Evolutionary conservation across 768 basidiomycete genomes (phyloP), one percentile per base, ranked within the genome.

Genomic region (Rhizopogon roseolus): DNA sequence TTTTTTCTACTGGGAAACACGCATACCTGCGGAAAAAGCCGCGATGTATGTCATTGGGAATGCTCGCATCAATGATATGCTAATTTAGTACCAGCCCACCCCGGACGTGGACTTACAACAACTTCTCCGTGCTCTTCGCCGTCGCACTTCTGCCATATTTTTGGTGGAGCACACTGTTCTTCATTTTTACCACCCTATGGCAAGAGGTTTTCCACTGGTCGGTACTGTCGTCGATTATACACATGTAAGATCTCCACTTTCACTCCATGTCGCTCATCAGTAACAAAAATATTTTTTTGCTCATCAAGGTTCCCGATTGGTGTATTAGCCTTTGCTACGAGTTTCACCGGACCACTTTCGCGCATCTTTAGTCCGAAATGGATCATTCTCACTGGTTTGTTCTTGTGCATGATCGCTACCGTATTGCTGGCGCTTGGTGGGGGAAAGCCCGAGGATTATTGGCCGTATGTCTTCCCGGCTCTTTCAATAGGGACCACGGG

Each of bases 1-100:
- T 1, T 85, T 85, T 68, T 78, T 83, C 65, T 65, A 72, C 49
- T 82, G 75, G 73, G 81, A 84, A 58, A 64, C 72, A 7, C 43
- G 58, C 0, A 62, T 80, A 14, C 75, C 74, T 3, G 57, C 59
- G 16, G 64, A 76, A 13, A 62, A 60, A 5, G 80, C 82, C 11
- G 73, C 74, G 3, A 61, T 79, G 22, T 22, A 22, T 22, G 22
- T 22, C 22, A 22, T 22, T 3, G 22, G 22, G 22, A 22, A 22
- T 22, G 22, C 22, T 22, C 3, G 22, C 22, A 3, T 22, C 22
- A 3, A 22, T 22, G 3, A 22, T 22, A 1, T 22, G 22, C 22
- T 22, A 3, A 22, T 22, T 22, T 22, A 1, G 22, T 22, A 22
- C 22, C 22, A 22, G 22, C 1, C 22, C 22, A 3, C 22, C 22